Conservation (phyloP, 768 basidiomycete genomes). For the Aureoboletus auriporus region DNA sequence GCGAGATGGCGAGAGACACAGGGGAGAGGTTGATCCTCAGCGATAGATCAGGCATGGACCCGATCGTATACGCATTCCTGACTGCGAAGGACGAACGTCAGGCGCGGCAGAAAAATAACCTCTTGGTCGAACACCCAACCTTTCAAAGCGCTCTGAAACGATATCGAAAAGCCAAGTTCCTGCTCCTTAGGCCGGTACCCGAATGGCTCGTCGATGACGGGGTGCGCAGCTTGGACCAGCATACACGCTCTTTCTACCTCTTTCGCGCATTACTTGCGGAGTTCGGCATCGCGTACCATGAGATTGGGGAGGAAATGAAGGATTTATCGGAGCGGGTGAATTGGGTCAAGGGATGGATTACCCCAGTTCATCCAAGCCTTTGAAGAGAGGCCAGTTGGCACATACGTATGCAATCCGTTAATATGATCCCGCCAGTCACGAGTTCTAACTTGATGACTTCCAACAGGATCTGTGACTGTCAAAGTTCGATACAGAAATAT, state of each 20-base stretch:
- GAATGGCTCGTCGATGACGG: constrained; percentile 68
- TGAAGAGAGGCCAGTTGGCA: not conserved
- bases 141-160: constrained; percentile 40
- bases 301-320: constrained; percentile 44
- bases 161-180: constrained; percentile 47
- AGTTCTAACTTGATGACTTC: not conserved
- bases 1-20: constrained; percentile 10
- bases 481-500: not conserved
- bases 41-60: constrained; percentile 64
- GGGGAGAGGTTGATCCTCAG: constrained; percentile 40
- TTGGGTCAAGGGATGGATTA: constrained; percentile 15
- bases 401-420: not conserved
- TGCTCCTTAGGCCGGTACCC: constrained; percentile 50
- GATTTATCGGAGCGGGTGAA: constrained; percentile 29
- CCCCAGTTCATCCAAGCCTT: constrained; percentile 2
- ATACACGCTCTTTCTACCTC: constrained; percentile 34
- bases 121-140: constrained; percentile 32
- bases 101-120: constrained; percentile 30
- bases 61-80: constrained; percentile 57
- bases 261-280: constrained; percentile 39
- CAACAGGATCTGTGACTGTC: not conserved
- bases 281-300: constrained; percentile 41
- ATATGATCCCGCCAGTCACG: not conserved
- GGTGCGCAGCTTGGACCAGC: constrained; percentile 51
- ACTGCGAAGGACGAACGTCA: constrained; percentile 37